phyloP scores from a whole-genome alignment of 1,139 yeast genomes.

The Eremothecium sinecaudum region DNA sequence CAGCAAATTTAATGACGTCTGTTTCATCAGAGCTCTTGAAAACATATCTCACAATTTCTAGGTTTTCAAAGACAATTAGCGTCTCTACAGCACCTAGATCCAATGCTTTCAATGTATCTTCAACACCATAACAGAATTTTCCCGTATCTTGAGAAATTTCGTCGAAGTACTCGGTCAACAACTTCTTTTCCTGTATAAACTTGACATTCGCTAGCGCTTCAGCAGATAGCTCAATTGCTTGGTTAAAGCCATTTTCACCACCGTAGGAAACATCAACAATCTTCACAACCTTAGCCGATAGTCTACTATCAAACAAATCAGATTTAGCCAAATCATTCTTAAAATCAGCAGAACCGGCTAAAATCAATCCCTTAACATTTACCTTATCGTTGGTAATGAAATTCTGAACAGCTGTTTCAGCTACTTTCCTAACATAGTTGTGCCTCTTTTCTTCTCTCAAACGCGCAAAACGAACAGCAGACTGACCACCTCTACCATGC shows the following conservation, averaged over 20 bases:
- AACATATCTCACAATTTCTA: slow-evolving; percentile 75
- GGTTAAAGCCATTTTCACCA: slow-evolving; percentile 98
- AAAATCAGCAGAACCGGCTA: slow-evolving; percentile 99
- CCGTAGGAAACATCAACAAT: slow-evolving; percentile 96
- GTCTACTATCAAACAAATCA: slow-evolving; percentile 83
- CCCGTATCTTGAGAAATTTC: slow-evolving; percentile 97
- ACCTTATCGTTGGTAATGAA: slow-evolving; percentile 89
- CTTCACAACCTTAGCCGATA: slow-evolving; percentile 78
- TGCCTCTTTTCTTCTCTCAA: slow-evolving; percentile 98
- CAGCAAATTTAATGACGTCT: slow-evolving; percentile 63
- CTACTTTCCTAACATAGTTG: slow-evolving; percentile 94
- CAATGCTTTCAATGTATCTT: slow-evolving; percentile 88
- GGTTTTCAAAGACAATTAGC: slow-evolving; percentile 84
- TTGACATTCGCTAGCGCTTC: slow-evolving; percentile 95
- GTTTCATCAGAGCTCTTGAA: slow-evolving; percentile 77
- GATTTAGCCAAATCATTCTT: slow-evolving; percentile 88
- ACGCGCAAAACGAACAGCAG: slow-evolving; percentile 97
- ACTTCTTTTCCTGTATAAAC: slow-evolving; percentile 95
- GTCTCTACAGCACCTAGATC: slow-evolving; percentile 95
- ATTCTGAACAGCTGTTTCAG: slow-evolving; percentile 96
- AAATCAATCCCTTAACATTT: slow-evolving; percentile 83
- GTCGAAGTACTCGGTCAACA: slow-evolving; percentile 83
- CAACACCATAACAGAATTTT: slow-evolving; percentile 93
- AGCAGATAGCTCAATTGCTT: slow-evolving; percentile 94
- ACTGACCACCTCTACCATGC: slow-evolving; percentile 99